These are phyloP conservation scores for Triglochin maritima DNA, from an alignment of 106 monocot genomes.

Conservation along the genomic window DNA sequence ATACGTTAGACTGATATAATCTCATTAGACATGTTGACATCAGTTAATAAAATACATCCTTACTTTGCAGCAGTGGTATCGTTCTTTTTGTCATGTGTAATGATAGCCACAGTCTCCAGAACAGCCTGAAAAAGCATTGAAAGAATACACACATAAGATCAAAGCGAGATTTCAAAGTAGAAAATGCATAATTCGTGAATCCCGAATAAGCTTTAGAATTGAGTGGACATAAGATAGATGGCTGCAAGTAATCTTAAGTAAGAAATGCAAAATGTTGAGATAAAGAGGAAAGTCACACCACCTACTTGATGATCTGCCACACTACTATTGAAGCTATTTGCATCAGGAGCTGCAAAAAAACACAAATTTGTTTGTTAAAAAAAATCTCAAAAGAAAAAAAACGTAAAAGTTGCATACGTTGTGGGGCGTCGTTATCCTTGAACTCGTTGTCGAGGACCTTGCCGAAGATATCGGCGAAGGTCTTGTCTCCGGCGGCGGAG, in stretches of 20 bases:
- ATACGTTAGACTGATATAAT: not conserved
- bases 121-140: conserved; percentile 47
- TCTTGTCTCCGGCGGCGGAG: conserved; percentile 35
- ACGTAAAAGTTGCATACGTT: conserved; percentile 25
- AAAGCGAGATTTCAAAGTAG: too few relatives aligned
- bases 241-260: too few relatives aligned
- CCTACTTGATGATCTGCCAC: conserved; percentile 98
- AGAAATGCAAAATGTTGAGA: too few relatives aligned
- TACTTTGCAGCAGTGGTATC: conserved; percentile 56
- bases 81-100: conserved; percentile 95
- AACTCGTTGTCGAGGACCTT: conserved; percentile 97
- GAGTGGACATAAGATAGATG: too few relatives aligned
- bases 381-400: too few relatives aligned
- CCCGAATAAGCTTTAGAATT: too few relatives aligned
- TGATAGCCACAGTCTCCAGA: conserved; percentile 87
- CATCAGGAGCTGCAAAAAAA: conserved; percentile 40
- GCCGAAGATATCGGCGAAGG: conserved; percentile 88
- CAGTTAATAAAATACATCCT: not conserved
- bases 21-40: not conserved
- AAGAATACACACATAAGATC: not conserved
- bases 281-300: conserved; percentile 53
- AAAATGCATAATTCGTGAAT: too few relatives aligned
- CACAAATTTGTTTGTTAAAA: too few relatives aligned
- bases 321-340: conserved; percentile 91
- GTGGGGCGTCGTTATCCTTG: conserved; percentile 55